These are phyloP conservation scores for Ballota nigra DNA, from an alignment of 257 asterid genomes.

Conservation along the genomic window DNA sequence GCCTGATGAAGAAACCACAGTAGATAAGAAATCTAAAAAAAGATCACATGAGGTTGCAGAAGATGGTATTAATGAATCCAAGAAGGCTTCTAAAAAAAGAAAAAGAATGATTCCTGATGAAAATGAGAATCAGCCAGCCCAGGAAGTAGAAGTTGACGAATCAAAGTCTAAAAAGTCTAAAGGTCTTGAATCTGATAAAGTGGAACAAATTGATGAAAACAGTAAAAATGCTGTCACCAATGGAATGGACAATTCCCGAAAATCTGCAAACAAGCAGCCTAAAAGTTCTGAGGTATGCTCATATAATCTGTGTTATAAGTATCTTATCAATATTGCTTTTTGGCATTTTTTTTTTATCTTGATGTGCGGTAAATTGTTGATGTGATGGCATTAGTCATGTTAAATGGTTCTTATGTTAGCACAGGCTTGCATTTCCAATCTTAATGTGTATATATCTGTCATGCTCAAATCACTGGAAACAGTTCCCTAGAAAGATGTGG, in stretches of 20 bases:
- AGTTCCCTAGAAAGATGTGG: too few relatives aligned
- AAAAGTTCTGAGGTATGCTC: conserved; percentile 59
- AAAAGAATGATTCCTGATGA: conserved; percentile 53
- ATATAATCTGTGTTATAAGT: background rate
- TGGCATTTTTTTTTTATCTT: background rate
- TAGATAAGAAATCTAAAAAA: conserved; percentile 29
- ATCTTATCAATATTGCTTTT: background rate
- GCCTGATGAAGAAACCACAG: conserved; percentile 4
- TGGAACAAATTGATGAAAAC: conserved; percentile 21
- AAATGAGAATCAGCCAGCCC: conserved; percentile 36
- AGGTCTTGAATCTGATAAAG: conserved; percentile 21
- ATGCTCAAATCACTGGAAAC: background rate
- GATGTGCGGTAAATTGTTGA: background rate
- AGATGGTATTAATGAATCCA: conserved; percentile 36
- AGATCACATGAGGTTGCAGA: conserved; percentile 34
- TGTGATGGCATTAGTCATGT: background rate
- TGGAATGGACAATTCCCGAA: conserved; percentile 39
- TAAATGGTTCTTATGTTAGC: background rate
- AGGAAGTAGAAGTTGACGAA: conserved; percentile 45
- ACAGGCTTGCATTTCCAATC: background rate
- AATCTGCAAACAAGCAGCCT: conserved; percentile 42
- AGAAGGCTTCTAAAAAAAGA: conserved; percentile 65
- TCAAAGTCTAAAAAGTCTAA: conserved; percentile 63
- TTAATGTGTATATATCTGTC: background rate
- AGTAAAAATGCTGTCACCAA: conserved; percentile 18